Base-by-base conservation (phyloP, 768 basidiomycete genomes). In the Hortiboletus flavorubellus region DNA sequence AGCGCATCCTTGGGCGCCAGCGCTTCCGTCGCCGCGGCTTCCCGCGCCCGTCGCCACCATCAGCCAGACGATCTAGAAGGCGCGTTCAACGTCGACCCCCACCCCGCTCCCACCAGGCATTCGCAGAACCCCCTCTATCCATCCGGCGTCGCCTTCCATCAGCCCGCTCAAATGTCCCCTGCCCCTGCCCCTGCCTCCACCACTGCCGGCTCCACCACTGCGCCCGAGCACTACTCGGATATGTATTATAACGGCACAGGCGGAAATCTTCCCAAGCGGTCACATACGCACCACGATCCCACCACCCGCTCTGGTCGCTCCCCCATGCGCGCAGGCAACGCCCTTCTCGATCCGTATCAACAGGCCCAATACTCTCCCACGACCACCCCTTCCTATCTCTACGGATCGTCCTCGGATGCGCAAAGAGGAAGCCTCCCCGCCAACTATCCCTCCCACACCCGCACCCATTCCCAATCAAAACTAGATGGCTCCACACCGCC, bases 321-420 rank as follows among this genome's bases (percentile, higher is more conserved):
- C 18, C 88, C 89, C 42, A 78, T 86, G 60, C 80, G 86, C 47
- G 65, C 78, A 23, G 74, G 74, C 54, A 81, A 80, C 60, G 65
- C 77, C 51, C 75, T 85, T 43, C 76, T 89, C 61, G 88, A 90
- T 69, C 83, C 85, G 31, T 90, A 89, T 68, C 77, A 84, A 51
- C 85, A 88, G 72, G 68, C 80, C 30, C 69, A 72, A 37, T 87
- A 87, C 65, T 84, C 85, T 53, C 83, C 86, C 43, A 59, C 69
- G 9, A 77, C 85, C 5, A 69, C 80, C 42, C 67, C 71, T 15
- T 72, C 80, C 63, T 85, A 78, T 67, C 69, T 71, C 39, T 78
- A 78, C 56, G 75, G 68, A 45, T 69, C 60, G 34, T 56, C 72
- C 26, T 55, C 68, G 33, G 75, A 75, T 49, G 64, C 68, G 33